Base-by-base conservation (phyloP, 2,329 filamentous ascomycete species). In the Penicillium sp. region DNA sequence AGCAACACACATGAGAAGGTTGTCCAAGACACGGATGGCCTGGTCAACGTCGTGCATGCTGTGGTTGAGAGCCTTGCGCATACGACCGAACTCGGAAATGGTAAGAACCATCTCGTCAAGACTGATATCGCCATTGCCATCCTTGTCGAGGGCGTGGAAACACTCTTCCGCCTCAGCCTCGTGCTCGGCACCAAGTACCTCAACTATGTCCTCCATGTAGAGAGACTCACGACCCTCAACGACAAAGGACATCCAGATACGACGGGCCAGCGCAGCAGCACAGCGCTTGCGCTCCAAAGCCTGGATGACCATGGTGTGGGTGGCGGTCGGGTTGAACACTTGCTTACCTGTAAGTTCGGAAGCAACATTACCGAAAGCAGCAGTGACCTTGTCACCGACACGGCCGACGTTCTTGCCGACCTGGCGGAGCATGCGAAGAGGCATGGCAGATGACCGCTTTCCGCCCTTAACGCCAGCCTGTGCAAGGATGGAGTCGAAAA, bases 41-140 rank as follows among this genome's bases (percentile, higher is more conserved):
- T 97, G 91, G 64, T 94, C 90, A 62, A 99, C 94, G 73, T 99
- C 94, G 77, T 96, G 92, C 91, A 97, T 95, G 75, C 92, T 96
- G 72, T 89, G 90, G 38, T 86, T 84, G 63, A 97, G 92, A 3
- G 92, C 86, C 76, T 96, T 95, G 68, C 93, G 85, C 71, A 93
- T 90, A 58, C 89, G 87, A 50, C 90, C 89, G 58, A 94, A 87
- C 56, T 96, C 90, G 18, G 89, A 85, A 18, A 96, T 83, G 62
- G 92, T 92, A 68, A 92, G 82, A 53, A 96, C 83, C 90, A 97
- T 97, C 76, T 99, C 94, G 27, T 97, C 92, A 48, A 97, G 81
- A 72, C 88, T 93, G 72, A 99, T 91, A 69, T 97, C 93, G 41
- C 93, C 93, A 67, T 99, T 99, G 58, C 84, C 83, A 74, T 97